Base-by-base conservation (phyloP, 805 yeast genomes). In the Grigorovia transvaalensis region DNA sequence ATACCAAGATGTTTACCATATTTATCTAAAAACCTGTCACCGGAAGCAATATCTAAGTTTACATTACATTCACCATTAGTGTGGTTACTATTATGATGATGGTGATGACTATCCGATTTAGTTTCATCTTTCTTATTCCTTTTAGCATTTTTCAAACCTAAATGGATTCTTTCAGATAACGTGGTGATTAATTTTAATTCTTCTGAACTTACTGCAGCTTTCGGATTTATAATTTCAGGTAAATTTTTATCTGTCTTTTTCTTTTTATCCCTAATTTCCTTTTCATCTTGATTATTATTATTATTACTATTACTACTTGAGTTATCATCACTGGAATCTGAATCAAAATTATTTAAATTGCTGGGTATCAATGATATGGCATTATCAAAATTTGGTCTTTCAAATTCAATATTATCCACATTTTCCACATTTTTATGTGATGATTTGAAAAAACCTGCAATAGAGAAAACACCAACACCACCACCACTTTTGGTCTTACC, bases 1-100 rank as follows among this genome's bases (percentile, higher is more conserved):
- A 76, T 68, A 9, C 82, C 82, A 50, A 73, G 70, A 23, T 75
- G 69, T 53, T 70, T 74, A 47, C 84, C 84, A 57, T 78, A 79
- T 57, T 75, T 74, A 17, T 71, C 70, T 2, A 67, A 56, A 29
- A 79, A 62, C 33, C 46, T 42, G 8, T 8, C 38, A 33, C 8
- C 8, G 9, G 27, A 15, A 11, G 13, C 17, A 4, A 20, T 11
- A 46, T 35, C 43, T 2, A n/a, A 17, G 2, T 30, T 27, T 29
- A 20, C 12, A 29, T 29, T 38, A 41, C 18, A n/a, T 8, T 49
- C 30, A n/a, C 44, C 44, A 11, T 38, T 7, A 11, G 19, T 33
- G 8, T 4, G 27, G 15, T 7, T 9, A 41, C 33, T 5, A 18
- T 33, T 23, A 45, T 15, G 33, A 41, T 8, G 9, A 17, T 27